Evolutionary conservation across 78 protist species (phyloP).

Genomic region (Emiliania huxleyi): DNA sequence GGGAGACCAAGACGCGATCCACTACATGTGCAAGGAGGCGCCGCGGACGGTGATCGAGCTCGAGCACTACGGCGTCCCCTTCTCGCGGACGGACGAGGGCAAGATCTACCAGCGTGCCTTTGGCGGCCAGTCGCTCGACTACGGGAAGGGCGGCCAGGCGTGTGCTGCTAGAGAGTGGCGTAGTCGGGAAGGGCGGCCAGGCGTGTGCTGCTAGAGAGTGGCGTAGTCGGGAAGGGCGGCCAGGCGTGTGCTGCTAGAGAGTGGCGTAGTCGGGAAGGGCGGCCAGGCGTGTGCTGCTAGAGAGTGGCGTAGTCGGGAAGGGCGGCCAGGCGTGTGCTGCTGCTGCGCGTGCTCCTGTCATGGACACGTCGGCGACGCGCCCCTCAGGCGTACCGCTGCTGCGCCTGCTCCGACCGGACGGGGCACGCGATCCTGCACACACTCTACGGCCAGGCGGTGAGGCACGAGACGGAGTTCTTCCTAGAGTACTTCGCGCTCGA

Average conservation of each 20-base stretch:
- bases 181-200: too few species aligned
- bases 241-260: too few species aligned
- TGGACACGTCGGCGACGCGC: too few species aligned
- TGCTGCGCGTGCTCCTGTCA: too few species aligned
- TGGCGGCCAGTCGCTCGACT: conserved; percentile 76
- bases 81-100: conserved; percentile 96
- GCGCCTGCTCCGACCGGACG: conserved; percentile 99
- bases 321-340: too few species aligned
- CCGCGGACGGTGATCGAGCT: conserved; percentile 93
- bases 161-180: too few species aligned
- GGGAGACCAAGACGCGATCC: conserved; percentile 96
- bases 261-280: too few species aligned
- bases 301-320: too few species aligned
- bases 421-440: conserved; percentile 99
- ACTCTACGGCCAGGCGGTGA: conserved; percentile 87
- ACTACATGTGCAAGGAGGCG: conserved; percentile 97
- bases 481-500: conserved; percentile 97
- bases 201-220: too few species aligned
- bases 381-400: conserved; percentile 93
- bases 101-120: conserved; percentile 87
- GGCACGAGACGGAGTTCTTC: conserved; percentile 76
- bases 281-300: too few species aligned
- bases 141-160: conserved; percentile 54
- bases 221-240: too few species aligned
- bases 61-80: conserved; percentile 97